Evolutionary conservation across 441 rosid species (phyloP).

Genomic region (Populus hybrid): DNA sequence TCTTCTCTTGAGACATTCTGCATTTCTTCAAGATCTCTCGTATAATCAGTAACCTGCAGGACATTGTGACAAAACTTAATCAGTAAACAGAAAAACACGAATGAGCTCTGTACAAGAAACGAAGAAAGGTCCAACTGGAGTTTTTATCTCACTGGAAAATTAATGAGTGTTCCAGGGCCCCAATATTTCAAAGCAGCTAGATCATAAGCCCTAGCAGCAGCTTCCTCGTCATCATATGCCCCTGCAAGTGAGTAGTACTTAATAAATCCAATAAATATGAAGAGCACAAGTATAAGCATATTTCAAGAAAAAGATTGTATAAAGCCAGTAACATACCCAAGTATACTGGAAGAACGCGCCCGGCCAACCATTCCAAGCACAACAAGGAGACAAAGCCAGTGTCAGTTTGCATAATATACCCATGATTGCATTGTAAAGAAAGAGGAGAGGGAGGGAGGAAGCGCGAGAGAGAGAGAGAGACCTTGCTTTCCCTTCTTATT

Average conservation of each 20-base stretch:
- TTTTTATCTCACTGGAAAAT: slow-evolving; percentile 60
- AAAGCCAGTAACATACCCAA: slow-evolving; percentile 49
- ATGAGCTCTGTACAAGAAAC: neutral
- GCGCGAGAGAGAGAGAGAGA: neutral
- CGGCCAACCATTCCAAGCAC: slow-evolving; percentile 30
- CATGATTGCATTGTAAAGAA: slow-evolving; percentile 3
- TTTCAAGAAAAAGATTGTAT: neutral
- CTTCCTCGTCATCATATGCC: slow-evolving; percentile 95
- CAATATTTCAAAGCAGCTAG: slow-evolving; percentile 96
- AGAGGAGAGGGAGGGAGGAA: slow-evolving; percentile 10
- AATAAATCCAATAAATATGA: slow-evolving; percentile 9
- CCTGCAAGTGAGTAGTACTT: slow-evolving; percentile 36
- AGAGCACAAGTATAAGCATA: slow-evolving; percentile 4
- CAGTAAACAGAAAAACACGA: neutral
- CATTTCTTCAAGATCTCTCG: slow-evolving; percentile 85
- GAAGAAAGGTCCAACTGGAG: slow-evolving; percentile 9
- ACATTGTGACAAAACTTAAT: neutral
- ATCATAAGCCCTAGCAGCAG: slow-evolving; percentile 94
- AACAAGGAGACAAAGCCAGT: slow-evolving; percentile 18
- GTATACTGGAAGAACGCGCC: slow-evolving; percentile 51
- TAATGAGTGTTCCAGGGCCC: slow-evolving; percentile 87
- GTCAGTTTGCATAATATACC: slow-evolving; percentile 31
- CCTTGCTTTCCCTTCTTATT: slow-evolving; percentile 93
- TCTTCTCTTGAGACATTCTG: slow-evolving; percentile 74
- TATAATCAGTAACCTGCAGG: slow-evolving; percentile 56